Evolutionary conservation across 2,329 filamentous ascomycete species (phyloP), one percentile per base, ranked within the genome.

Genomic region (Pseudogymnoascus sp.): DNA sequence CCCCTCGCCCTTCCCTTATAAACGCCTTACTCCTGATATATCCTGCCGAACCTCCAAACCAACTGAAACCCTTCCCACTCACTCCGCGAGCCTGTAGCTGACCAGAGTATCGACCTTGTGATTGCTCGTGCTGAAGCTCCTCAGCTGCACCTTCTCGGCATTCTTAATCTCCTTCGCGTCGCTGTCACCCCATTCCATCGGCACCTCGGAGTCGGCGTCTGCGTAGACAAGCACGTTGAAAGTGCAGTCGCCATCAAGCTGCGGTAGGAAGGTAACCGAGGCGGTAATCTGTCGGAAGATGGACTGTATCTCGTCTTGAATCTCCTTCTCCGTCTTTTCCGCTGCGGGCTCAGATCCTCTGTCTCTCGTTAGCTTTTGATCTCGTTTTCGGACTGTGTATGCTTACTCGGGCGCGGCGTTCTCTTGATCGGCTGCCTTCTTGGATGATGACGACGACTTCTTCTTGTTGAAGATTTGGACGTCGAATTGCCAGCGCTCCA

Each of bases 161-260:
- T 95, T 90, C 73, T 70, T 81, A 68, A 99, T 97, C 80, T 99
- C 95, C 79, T 96, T 97, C 63, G 93, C 93, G 76, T 97, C 95
- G 69, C 91, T 96, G 78, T 99, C 95, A 57, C 95, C 95, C 95
- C 95, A 99, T 76, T 99, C 95, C 64, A 99, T 88, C 3, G 95
- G 95, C 12, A 99, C 95, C 59, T 97, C 93, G 64, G 90, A 95
- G 76, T 97, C 93, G 16, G 93, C 93, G 74, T 99, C 93, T 62
- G 95, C 95, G 74, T 99, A 99, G 3, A 99, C 95, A 42, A 99
- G 83, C 59, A 99, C 93, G 73, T 99, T 99, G 81, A 99, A 99
- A 10, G 95, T 97, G 81, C 93, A 99, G 75, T 96, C 90, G 42
- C 93, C 93, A 66, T 91, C 87, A 5, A 99, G 84, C 78, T 97